Base-by-base conservation (phyloP, 164 flowering plant genomes). In the Piper longum region DNA sequence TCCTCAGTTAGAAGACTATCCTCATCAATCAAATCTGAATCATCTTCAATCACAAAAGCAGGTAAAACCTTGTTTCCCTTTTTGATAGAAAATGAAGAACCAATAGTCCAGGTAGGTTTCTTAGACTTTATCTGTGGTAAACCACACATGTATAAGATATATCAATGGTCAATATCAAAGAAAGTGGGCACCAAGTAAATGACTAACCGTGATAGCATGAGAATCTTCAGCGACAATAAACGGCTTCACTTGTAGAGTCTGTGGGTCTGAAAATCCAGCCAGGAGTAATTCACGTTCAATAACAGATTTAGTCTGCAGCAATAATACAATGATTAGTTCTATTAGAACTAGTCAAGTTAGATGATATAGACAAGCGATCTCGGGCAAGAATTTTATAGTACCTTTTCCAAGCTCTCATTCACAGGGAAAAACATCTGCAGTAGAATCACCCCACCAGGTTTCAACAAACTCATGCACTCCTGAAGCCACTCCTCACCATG, bases 1-100 rank as follows among this genome's bases (percentile, higher is more conserved):
- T 91, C 99, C 61, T 88, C 97, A 12, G 91, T 88, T 55, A 95
- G 69, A 39, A 95, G 89, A 62, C 85, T 81, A 71, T 95, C 99
- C 71, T 95, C 99, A 75, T 95, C 99, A 65, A 95, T 95, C 70
- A 88, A 73, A 81, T 88, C 98, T 59, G 74, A 64, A 64, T 93
- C 96, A 71, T 84, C 95, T 72, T 80, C 83, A 73, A 87, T 72
- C 77, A 80, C 86, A 52, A 95, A 61, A 73, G 79, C 83, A 3
- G 95, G 92, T 61, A 83, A 60, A 69, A 59, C 57, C 74, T 81
- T 80, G 13, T 72, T 6, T 0, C 77, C 17, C 69, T 75, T 86
- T 79, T 83, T 89, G 2, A 95, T 59, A 66, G 95, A 67, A 78
- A 95, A 95, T 48, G 96, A 89, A 54, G 99, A 84, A 40, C 97